Evolutionary conservation across 2,329 filamentous ascomycete species (phyloP).

Genomic region (Clonostachys rhizophaga): DNA sequence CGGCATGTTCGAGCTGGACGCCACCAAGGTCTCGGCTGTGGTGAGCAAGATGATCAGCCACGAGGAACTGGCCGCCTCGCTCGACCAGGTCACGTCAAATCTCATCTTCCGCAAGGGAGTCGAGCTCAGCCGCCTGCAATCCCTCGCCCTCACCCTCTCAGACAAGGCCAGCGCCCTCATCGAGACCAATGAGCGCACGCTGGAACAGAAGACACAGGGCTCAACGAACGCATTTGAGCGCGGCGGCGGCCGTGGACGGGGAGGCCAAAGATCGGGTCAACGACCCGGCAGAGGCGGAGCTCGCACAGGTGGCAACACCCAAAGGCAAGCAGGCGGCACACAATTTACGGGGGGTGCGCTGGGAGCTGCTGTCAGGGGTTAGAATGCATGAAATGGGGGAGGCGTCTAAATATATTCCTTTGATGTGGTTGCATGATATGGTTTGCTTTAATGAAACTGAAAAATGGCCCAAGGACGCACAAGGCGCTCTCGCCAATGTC

Average conservation of each 20-base stretch:
- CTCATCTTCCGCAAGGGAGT: conserved; percentile 99
- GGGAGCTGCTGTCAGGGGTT: conserved; percentile 62
- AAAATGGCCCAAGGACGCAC: not conserved
- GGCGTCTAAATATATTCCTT: not conserved
- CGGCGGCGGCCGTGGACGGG: conserved; percentile 74
- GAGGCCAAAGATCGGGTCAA: conserved; percentile 59
- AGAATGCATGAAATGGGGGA: conserved; percentile 8
- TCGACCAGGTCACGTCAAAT: conserved; percentile 95
- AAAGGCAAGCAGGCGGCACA: conserved; percentile 66
- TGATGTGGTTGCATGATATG: conserved; percentile 1
- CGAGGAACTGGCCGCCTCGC: conserved; percentile 91
- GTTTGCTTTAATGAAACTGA: conserved; percentile 3
- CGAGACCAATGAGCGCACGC: conserved; percentile 93
- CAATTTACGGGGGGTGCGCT: conserved; percentile 80
- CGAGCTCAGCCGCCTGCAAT: conserved; percentile 93
- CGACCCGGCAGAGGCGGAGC: conserved; percentile 56
- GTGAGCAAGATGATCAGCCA: conserved; percentile 99
- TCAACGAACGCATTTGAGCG: conserved; percentile 93
- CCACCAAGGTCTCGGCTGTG: conserved; percentile 88
- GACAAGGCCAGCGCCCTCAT: conserved; percentile 97
- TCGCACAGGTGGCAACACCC: conserved; percentile 46
- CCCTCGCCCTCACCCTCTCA: conserved; percentile 84
- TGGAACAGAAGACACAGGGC: conserved; percentile 95
- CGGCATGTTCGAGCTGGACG: conserved; percentile 90
- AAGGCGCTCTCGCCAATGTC: not conserved